These are phyloP conservation scores for Russula lepida DNA, from an alignment of 768 basidiomycete genomes.

Conservation along the genomic window DNA sequence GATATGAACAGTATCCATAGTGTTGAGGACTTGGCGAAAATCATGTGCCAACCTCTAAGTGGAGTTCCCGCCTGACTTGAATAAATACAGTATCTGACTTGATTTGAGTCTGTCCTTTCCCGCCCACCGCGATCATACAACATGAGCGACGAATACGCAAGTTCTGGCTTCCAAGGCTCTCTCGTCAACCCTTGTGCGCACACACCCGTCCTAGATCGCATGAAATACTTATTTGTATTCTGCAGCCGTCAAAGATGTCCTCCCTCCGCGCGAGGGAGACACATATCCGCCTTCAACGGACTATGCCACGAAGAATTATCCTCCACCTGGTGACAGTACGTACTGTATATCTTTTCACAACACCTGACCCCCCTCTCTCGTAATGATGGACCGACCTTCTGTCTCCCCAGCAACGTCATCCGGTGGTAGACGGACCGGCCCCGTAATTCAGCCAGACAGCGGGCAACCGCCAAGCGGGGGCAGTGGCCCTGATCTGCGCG, in stretches of 20 bases:
- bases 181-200: slow-evolving; percentile 13
- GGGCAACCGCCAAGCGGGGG: not conserved
- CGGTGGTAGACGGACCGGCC: slow-evolving; percentile 14
- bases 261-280: slow-evolving; percentile 7
- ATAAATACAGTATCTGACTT: not conserved
- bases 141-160: slow-evolving; percentile 19
- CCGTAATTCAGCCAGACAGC: not conserved
- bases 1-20: too few species aligned
- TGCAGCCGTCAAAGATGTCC: slow-evolving; percentile 3
- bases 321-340: slow-evolving; percentile 20
- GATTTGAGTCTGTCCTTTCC: not conserved
- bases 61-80: not conserved
- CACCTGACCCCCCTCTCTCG: too few species aligned
- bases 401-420: slow-evolving; percentile 18
- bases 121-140: not conserved
- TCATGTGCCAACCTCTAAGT: not conserved
- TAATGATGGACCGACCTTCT: too few species aligned
- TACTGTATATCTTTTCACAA: not conserved
- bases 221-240: not conserved
- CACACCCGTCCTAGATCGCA: not conserved
- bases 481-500: not conserved
- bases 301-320: slow-evolving; percentile 20
- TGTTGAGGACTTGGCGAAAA: too few species aligned
- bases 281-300: slow-evolving; percentile 2
- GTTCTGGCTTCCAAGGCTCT: slow-evolving; percentile 19